Conservation (phyloP, 495 filamentous ascomycete genomes). For the Massariosphaeria phaeospora region DNA sequence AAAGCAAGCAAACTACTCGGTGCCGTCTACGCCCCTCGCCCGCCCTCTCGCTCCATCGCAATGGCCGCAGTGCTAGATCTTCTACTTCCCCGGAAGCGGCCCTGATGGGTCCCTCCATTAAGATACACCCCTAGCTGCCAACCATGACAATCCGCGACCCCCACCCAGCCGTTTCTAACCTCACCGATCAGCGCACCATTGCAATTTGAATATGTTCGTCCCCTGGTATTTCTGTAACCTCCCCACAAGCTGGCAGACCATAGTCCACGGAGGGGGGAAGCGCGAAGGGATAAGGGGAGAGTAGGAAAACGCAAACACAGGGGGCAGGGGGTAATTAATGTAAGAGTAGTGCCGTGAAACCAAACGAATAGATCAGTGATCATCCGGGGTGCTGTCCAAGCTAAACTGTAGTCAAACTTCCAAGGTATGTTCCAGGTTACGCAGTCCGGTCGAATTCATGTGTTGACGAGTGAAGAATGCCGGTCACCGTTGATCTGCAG, state of each 20-base stretch:
- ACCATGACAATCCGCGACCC: slow-evolving; percentile 15
- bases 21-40: background rate
- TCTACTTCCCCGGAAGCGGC: slow-evolving; percentile 30
- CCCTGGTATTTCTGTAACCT: slow-evolving; percentile 30
- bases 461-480: slow-evolving; percentile 2
- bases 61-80: slow-evolving; percentile 19
- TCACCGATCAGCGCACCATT: slow-evolving; percentile 5
- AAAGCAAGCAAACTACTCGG: slow-evolving; percentile 19
- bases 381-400: slow-evolving; percentile 17
- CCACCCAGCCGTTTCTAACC: background rate
- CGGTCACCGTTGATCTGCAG: background rate
- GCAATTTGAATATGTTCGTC: slow-evolving; percentile 33
- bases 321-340: slow-evolving; percentile 26
- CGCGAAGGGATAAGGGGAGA: background rate
- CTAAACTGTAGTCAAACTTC: slow-evolving; percentile 14
- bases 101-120: slow-evolving; percentile 18
- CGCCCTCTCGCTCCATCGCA: slow-evolving; percentile 5
- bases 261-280: slow-evolving; percentile 21
- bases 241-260: slow-evolving; percentile 36
- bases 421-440: slow-evolving; percentile 7
- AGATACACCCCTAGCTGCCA: slow-evolving; percentile 10
- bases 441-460: background rate
- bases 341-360: slow-evolving; percentile 20
- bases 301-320: slow-evolving; percentile 15
- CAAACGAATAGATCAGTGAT: slow-evolving; percentile 26